Evolutionary conservation across 2,329 filamentous ascomycete species (phyloP), one percentile per base, ranked within the genome.

Genomic region (Penicillium janthinellum): DNA sequence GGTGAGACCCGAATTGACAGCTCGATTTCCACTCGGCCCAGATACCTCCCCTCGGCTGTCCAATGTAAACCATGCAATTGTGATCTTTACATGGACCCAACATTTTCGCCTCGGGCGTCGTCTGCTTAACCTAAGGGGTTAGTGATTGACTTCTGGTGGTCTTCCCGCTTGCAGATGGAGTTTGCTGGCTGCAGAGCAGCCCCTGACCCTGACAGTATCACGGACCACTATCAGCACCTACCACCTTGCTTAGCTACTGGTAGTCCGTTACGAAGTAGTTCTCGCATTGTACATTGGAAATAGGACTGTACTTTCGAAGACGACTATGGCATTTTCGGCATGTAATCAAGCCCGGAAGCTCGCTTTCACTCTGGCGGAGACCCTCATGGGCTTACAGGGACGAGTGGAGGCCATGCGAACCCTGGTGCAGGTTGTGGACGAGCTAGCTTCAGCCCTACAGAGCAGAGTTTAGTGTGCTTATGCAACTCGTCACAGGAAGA

Each of bases 381-480:
- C 25, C 47, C 17, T 17, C 41, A 14, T 34, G 50, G 41, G 14
- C 42, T 49, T 39, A 20, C 39, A 22, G 44, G 38, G 20, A 41
- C 11, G 42, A 34, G 20, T 37, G 37, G 35, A 35, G 12, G 37
- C 45, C 49, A 20, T 49, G 20, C 14, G 25, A 25, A 25, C 51
- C 22, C 54, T 59, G 55, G 64, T 57, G 62, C 60, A 61, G 42
- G 22, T 22, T 20, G 41, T 62, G 51, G 38, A 14, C 25, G 44
- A 49, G 53, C 49, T 66, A 64, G 58, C 38, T 56, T 64, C 65
- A 67, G 64, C 64, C 65, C 61, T 67, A 67, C 49, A 56, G 25
- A 56, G 49, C 50, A 25, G 56, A 38, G 50, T 45, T 58, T 64
- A 63, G 58, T 38, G 57, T 58, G 60, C 57, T 56, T 55, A 54